Evolutionary conservation across 345 rosid species (phyloP), one percentile per base, ranked within the genome.

Genomic region (Sisymbrium irio): DNA sequence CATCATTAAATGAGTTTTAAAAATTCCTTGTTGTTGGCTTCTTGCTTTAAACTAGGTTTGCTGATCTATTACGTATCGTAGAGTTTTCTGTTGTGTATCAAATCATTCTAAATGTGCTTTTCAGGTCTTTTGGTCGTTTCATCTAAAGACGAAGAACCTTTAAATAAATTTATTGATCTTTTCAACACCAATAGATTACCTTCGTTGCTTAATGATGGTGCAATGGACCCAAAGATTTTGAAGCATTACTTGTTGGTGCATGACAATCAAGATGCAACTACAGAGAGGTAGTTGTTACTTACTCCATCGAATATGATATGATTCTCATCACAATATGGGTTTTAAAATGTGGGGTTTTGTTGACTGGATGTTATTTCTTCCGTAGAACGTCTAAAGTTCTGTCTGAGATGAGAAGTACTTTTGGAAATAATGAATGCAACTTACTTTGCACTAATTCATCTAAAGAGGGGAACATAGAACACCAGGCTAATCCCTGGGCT

Each of bases 101-200:
- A 70, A 58, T 50, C 20, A 40, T 65, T 71, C 12, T 18, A 49
- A 47, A 49, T 41, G 8, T 58, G 63, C 69, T 74, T 81, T 28
- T 78, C 88, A 92, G 99, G 99, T 83, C 92, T 95, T 81, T 81
- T 89, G 77, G 97, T 80, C 45, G 96, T 89, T 78, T 95, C 99
- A 71, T 90, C 99, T 46, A 85, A 86, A 82, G 99, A 95, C 66
- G 92, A 95, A 58, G 85, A 89, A 30, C 98, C 99, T 62, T 80
- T 89, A 78, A 86, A 83, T 77, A 82, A 81, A 71, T 89, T 87
- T 88, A 77, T 92, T 41, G 96, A 95, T 83, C 96, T 92, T 76
- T 92, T 90, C 71, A 87, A 92, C 75, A 72, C 93, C 74, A 82
- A 81, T 77, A 88, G 86, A 68, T 81, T 90, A 80, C 98, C 99